A percentile compares a stretch with the other conserved stretches of the same genome.
Evolutionary conservation across 306 rosid species (phyloP).

Genomic region (Lathyrus sativus): DNA sequence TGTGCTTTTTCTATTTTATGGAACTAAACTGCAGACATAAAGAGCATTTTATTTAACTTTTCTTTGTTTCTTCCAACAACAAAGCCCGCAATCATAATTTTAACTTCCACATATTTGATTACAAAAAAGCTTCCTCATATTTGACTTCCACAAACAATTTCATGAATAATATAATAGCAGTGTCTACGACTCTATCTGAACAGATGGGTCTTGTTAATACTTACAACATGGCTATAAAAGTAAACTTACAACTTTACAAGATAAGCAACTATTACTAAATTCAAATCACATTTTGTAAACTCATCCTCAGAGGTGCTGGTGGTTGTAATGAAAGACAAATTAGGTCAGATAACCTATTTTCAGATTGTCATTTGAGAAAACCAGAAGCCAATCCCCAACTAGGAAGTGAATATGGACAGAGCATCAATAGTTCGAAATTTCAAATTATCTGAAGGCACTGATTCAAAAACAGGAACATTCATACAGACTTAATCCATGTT

Average conservation of each 20-base stretch:
- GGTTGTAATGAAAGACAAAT: constrained; percentile 13
- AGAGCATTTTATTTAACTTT: background rate
- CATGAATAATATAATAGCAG: constrained; percentile 1
- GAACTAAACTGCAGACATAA: background rate
- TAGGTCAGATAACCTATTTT: constrained; percentile 19
- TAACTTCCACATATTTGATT: background rate
- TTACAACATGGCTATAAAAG: constrained; percentile 12
- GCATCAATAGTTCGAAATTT: constrained; percentile 12
- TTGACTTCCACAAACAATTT: background rate
- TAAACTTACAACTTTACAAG: constrained; percentile 19
- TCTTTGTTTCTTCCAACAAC: background rate
- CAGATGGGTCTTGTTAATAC: constrained; percentile 1
- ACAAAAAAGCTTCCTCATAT: background rate
- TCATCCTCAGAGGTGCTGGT: background rate
- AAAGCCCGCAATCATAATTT: background rate
- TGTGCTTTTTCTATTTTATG: background rate
- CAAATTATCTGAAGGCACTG: constrained; percentile 2
- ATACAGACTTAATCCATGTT: constrained; percentile 2
- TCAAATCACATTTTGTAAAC: constrained; percentile 6
- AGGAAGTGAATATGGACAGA: constrained; percentile 16
- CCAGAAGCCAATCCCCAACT: background rate
- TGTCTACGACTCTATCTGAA: constrained; percentile 4
- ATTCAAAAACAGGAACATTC: constrained; percentile 12
- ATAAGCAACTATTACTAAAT: constrained; percentile 19
- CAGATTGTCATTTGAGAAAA: constrained; percentile 24